Conservation (phyloP, 2,329 filamentous ascomycete genomes). For the Fusarium abutilonis region DNA sequence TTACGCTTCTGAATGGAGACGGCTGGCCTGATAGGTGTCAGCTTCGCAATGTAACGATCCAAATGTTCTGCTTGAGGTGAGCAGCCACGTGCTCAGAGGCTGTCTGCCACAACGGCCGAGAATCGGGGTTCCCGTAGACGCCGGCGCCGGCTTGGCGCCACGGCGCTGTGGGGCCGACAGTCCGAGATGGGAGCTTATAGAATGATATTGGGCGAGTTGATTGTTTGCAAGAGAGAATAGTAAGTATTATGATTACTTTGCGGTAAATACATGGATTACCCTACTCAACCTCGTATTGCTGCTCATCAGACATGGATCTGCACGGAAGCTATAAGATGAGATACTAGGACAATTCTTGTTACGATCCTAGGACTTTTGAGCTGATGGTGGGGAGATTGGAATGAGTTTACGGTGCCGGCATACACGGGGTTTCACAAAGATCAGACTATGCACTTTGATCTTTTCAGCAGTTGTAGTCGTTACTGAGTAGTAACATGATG, state of each 20-base stretch:
- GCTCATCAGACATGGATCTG: background rate
- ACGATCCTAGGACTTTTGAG: slow-evolving; percentile 8
- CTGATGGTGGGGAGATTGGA: slow-evolving; percentile 12
- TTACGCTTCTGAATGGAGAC: slow-evolving; percentile 4
- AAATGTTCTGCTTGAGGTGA: background rate
- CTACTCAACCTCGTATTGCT: slow-evolving; percentile 21
- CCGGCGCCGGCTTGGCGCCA: slow-evolving; percentile 30
- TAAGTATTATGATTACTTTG: background rate
- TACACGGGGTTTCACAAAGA: slow-evolving; percentile 1
- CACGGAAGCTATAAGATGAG: slow-evolving; percentile 1
- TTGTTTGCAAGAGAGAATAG: background rate
- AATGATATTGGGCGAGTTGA: background rate
- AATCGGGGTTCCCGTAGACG: slow-evolving; percentile 6
- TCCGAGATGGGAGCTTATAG: background rate
- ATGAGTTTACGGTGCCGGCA: slow-evolving; percentile 1
- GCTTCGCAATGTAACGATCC: slow-evolving; percentile 29
- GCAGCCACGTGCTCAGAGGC: slow-evolving; percentile 12
- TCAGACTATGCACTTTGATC: background rate
- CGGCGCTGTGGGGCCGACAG: slow-evolving; percentile 23
- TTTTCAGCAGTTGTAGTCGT: background rate
- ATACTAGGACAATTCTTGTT: background rate
- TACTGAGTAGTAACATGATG: background rate
- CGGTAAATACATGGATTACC: slow-evolving; percentile 16
- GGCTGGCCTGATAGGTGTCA: slow-evolving; percentile 20
- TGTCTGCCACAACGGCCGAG: slow-evolving; percentile 9